Percentiles rank a stretch among this genome's conserved stretches.
Conservation (phyloP, 768 basidiomycete species). For the Serendipita sp. region DNA sequence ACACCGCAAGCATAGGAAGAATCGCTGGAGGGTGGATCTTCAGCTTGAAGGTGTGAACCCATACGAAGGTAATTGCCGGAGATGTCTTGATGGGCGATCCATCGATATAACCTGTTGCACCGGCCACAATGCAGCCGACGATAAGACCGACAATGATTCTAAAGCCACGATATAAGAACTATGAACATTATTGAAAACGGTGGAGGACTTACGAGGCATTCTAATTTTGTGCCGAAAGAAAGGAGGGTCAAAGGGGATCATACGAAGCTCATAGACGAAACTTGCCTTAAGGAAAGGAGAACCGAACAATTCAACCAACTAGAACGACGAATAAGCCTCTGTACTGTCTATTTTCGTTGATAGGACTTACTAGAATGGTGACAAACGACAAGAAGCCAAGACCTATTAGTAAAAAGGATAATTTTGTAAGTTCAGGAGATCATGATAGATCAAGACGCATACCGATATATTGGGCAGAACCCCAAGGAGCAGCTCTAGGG, state of each 20-base stretch:
- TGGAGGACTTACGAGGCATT: neutral
- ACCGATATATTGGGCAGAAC: slow-evolving; percentile 62
- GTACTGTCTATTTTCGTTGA: neutral
- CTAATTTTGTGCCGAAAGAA: neutral
- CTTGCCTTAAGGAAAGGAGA: slow-evolving; percentile 70
- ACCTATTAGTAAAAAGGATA: slow-evolving; percentile 15
- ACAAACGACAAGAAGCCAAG: slow-evolving; percentile 73
- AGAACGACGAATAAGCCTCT: neutral
- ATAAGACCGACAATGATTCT: slow-evolving; percentile 59
- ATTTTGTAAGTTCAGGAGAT: neutral
- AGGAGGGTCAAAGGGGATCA: neutral
- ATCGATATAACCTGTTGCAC: slow-evolving; percentile 63
- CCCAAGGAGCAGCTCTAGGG: slow-evolving; percentile 62
- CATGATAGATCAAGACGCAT: neutral
- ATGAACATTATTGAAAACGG: neutral
- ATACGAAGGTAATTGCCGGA: slow-evolving; percentile 69
- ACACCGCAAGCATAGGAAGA: slow-evolving; percentile 45
- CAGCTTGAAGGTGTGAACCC: slow-evolving; percentile 68
- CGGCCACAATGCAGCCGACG: slow-evolving; percentile 69
- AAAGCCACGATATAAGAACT: slow-evolving; percentile 12
- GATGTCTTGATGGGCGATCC: slow-evolving; percentile 44
- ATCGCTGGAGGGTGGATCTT: slow-evolving; percentile 56
- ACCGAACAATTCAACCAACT: slow-evolving; percentile 62
- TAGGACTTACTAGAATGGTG: slow-evolving; percentile 34
- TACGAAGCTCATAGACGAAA: slow-evolving; percentile 10